Evolutionary conservation across 306 rosid genomes (phyloP).

Genomic region (Betula pendula): DNA sequence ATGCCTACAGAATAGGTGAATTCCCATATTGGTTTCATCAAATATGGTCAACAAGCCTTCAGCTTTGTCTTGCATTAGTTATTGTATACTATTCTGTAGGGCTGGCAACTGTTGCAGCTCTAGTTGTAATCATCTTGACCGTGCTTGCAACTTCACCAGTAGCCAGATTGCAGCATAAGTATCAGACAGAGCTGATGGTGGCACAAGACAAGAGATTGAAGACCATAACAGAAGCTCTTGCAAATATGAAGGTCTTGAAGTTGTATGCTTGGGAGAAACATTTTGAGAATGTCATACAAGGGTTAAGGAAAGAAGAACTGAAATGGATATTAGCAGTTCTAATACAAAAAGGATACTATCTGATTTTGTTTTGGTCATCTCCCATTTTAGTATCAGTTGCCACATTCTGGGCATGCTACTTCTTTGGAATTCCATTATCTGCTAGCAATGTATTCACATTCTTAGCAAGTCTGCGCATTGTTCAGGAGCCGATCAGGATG

Average conservation of each 20-base stretch:
- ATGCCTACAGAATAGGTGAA: conserved; percentile 60
- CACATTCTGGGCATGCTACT: conserved; percentile 37
- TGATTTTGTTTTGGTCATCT: conserved; percentile 32
- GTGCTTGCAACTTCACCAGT: conserved; percentile 25
- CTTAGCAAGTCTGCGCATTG: conserved; percentile 32
- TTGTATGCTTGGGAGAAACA: conserved; percentile 39
- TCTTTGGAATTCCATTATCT: conserved; percentile 26
- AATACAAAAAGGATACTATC: conserved; percentile 18
- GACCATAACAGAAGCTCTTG: conserved; percentile 28
- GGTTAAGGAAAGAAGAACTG: conserved; percentile 26
- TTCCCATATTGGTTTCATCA: conserved; percentile 30
- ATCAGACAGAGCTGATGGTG: conserved; percentile 24
- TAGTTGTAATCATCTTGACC: conserved; percentile 20
- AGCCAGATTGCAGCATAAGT: conserved; percentile 29
- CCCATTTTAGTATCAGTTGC: conserved; percentile 22
- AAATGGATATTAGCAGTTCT: conserved; percentile 15
- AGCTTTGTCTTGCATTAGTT: conserved; percentile 22
- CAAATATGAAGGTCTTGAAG: conserved; percentile 41
- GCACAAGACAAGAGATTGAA: conserved; percentile 32
- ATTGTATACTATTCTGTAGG: conserved; percentile 31
- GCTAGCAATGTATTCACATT: conserved; percentile 30
- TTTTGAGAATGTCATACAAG: conserved; percentile 24
- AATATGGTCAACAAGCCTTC: conserved; percentile 35
- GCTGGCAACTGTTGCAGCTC: conserved; percentile 29
- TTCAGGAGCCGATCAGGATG: conserved; percentile 36